phyloP scores from a whole-genome alignment of 176 grass and related monocot genomes.

The barley (Hordeum vulgare) region MorexV3_pseudomolecules_assembly NC_058519.1:26462177-26462676 shows the following conservation, averaged over 20 bases:
- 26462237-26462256: background rate
- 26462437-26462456: background rate
- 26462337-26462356: slow-evolving; percentile 18
- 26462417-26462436: slow-evolving; percentile 39
- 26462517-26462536: background rate
- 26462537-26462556: too few species aligned
- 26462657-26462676: too few species aligned
- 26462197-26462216: background rate
- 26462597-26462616: too few species aligned
- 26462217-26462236: background rate
- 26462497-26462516: background rate
- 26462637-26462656: too few species aligned
- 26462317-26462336: slow-evolving; percentile 11
- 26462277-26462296: background rate
- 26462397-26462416: background rate
- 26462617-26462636: too few species aligned
- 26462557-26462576: too few species aligned
- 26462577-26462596: too few species aligned
- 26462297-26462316: slow-evolving; percentile 8
- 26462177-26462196: slow-evolving; percentile 48
- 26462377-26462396: slow-evolving; percentile 7
- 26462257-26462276: background rate
- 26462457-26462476: too few species aligned
- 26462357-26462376: background rate
- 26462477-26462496: background rate